A percentile compares a stretch with the other conserved stretches of the same genome.
Evolutionary conservation across 345 rosid genomes (phyloP).

Genomic region (Punica granatum): DNA sequence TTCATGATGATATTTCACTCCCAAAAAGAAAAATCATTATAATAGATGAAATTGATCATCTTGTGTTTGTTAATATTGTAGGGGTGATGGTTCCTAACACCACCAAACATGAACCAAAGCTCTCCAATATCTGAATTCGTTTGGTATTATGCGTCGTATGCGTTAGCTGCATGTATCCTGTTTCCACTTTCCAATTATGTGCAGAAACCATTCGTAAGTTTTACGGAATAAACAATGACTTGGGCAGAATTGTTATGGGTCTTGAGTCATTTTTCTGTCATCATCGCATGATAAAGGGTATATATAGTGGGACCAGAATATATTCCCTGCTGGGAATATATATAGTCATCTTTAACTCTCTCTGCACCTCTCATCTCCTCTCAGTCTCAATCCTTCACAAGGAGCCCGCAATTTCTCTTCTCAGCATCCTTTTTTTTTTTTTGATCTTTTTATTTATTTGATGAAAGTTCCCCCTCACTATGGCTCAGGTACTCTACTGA

Average conservation of each 20-base stretch:
- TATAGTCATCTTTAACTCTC: neutral
- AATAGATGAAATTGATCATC: no score
- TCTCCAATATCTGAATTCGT: no score
- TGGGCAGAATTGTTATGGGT: neutral
- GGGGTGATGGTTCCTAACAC: no score
- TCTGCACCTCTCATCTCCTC: neutral
- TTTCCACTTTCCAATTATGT: no score
- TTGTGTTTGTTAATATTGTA: no score
- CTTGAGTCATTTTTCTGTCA: neutral
- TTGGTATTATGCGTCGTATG: no score
- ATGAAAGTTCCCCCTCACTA: neutral
- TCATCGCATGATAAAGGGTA: neutral
- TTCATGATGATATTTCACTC: no score
- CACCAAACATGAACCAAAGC: no score
- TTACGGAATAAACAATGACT: neutral
- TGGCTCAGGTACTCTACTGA: conserved; percentile 1
- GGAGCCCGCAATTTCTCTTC: neutral
- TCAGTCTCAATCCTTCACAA: neutral
- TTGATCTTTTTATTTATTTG: no score
- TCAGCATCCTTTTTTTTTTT: neutral
- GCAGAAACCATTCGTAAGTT: no score
- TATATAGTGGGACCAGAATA: neutral
- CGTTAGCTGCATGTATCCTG: no score
- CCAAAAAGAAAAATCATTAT: no score
- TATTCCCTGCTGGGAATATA: neutral